These are phyloP conservation scores for Biscogniauxia marginata DNA, from an alignment of 2,329 filamentous ascomycete species.

Conservation along the genomic window DNA sequence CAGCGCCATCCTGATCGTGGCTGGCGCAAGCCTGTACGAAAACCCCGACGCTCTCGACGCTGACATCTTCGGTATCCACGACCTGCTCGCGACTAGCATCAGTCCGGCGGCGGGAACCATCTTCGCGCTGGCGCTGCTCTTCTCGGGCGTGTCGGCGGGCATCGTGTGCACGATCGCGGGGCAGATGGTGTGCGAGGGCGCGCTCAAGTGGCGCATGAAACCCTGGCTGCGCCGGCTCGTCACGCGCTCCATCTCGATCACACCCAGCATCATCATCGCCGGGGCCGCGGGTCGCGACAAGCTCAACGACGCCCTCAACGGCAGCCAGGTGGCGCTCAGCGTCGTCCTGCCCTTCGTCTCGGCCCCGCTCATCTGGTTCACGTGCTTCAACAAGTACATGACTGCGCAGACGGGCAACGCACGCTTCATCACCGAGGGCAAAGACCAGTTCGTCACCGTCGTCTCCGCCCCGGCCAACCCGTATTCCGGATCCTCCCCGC, in stretches of 20 bases:
- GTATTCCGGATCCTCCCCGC: slow-evolving; percentile 1
- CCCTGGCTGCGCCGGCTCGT: slow-evolving; percentile 79
- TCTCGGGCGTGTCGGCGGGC: slow-evolving; percentile 78
- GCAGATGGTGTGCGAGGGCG: slow-evolving; percentile 85
- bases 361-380: slow-evolving; percentile 83
- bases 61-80: slow-evolving; percentile 81
- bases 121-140: slow-evolving; percentile 78
- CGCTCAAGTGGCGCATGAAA: slow-evolving; percentile 68
- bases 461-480: background rate
- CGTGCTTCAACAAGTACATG: slow-evolving; percentile 77
- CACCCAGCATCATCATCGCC: slow-evolving; percentile 79
- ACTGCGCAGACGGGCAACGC: slow-evolving; percentile 55
- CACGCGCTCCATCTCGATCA: slow-evolving; percentile 77
- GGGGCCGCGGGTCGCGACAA: slow-evolving; percentile 72
- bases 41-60: slow-evolving; percentile 61
- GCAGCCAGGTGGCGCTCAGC: slow-evolving; percentile 74
- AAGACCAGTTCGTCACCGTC: slow-evolving; percentile 17
- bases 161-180: slow-evolving; percentile 88
- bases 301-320: slow-evolving; percentile 70
- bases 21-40: slow-evolving; percentile 72
- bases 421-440: slow-evolving; percentile 31
- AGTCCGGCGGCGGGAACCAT: slow-evolving; percentile 75
- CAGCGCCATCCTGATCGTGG: slow-evolving; percentile 76
- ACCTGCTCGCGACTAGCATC: slow-evolving; percentile 66
- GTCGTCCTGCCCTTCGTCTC: slow-evolving; percentile 80